Evolutionary conservation across 257 asterid genomes (phyloP).

Genomic region (Solanum habrochaites): DNA sequence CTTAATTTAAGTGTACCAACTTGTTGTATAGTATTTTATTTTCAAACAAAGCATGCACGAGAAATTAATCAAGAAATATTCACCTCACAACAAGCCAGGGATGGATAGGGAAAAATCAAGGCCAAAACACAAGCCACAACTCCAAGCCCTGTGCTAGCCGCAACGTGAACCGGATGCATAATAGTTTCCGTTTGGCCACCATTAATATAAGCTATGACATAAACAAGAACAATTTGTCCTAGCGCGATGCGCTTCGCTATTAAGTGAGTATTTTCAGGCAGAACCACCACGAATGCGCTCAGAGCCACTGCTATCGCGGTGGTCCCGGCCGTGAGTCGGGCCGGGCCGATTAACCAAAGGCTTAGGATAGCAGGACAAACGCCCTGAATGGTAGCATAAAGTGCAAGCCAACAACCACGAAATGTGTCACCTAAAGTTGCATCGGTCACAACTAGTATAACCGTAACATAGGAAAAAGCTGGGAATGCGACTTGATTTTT

Average conservation of each 20-base stretch:
- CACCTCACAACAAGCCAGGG: conserved; percentile 61
- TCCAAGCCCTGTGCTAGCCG: conserved; percentile 76
- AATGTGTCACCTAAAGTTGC: conserved; percentile 67
- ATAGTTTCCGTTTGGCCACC: conserved; percentile 40
- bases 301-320: conserved; percentile 42
- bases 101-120: conserved; percentile 55
- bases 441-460: conserved; percentile 46
- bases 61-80: neutral
- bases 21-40: neutral
- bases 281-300: conserved; percentile 43
- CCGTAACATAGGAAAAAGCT: conserved; percentile 69
- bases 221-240: conserved; percentile 70
- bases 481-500: conserved; percentile 41
- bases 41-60: neutral
- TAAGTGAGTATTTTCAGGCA: conserved; percentile 57
- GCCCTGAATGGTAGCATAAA: conserved; percentile 39
- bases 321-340: conserved; percentile 29
- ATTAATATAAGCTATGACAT: conserved; percentile 40
- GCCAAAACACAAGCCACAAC: conserved; percentile 60
- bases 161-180: conserved; percentile 62
- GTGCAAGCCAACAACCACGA: conserved; percentile 59
- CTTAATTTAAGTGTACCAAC: neutral
- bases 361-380: conserved; percentile 46
- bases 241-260: conserved; percentile 61
- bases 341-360: conserved; percentile 55